Base-by-base conservation (phyloP, 2,329 filamentous ascomycete genomes). In the Hymenoscyphus albidus region DNA sequence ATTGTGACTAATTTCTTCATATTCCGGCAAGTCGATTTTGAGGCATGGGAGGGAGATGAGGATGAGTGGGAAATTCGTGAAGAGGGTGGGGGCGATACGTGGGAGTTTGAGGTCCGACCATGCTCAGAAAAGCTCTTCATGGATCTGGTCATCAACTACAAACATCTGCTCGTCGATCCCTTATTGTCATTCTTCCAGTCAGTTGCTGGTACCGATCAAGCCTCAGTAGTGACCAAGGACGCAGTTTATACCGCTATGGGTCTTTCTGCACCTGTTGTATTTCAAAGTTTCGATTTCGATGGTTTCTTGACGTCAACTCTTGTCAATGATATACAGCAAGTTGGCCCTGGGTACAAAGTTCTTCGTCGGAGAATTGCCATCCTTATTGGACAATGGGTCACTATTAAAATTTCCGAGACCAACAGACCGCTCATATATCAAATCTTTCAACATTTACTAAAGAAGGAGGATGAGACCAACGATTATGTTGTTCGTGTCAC, bases 21-120 rank as follows among this genome's bases (percentile, higher is more conserved):
- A 44, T 95, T 98, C 76, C 87, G 92, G 40, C 85, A 90, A 65
- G 87, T 87, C 61, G 95, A 99, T 76, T 84, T 98, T 0, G 88
- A 92, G 67, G 90, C 92, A 64, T 99, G 95, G 95, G 90, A 96
- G 74, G 90, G 96, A 73, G 93, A 97, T 64, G 92, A 94, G 0
- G 92, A 99, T 76, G 93, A 96, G 62, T 99, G 95, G 93, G 94
- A 97, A 76, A 88, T 91, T 69, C 88, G 89, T 72, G 93, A 97
- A 79, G 92, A 96, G 72, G 90, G 89, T 66, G 86, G 91, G 65
- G 88, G 90, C 42, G 91, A 92, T 70, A 91, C 90, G 1, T 98
- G 91, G 84, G 93, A 98, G 73, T 97, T 93, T 80, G 91, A 94
- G 65, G 89, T 98, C 62, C 88, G 94, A 39, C 92, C 93, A 2